Conservation (phyloP, 108 stramenopile genomes). For the Fragilariopsis cylindrus region DNA sequence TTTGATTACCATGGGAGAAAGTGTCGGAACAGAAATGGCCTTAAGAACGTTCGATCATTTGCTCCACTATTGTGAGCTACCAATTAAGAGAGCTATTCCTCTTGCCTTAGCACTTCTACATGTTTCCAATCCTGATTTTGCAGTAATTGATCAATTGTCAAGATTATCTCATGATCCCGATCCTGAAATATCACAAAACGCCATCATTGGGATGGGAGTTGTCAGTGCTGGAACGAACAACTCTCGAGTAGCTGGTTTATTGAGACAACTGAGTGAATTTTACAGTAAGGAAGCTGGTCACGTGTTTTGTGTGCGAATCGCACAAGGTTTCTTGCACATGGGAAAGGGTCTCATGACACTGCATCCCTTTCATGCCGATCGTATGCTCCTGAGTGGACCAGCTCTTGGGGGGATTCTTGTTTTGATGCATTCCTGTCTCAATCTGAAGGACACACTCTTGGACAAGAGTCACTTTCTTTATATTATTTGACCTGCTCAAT, state of each 20-base stretch:
- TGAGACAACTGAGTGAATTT: constrained; percentile 97
- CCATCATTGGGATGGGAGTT: constrained; percentile 94
- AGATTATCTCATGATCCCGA: constrained; percentile 98
- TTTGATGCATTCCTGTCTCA: constrained; percentile 88
- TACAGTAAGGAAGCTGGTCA: constrained; percentile 95
- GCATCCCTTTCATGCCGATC: constrained; percentile 96
- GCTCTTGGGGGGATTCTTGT: constrained; percentile 93
- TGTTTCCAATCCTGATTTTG: constrained; percentile 96
- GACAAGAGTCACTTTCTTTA: constrained; percentile 97
- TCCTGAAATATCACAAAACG: constrained; percentile 91
- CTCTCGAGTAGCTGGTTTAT: constrained; percentile 95
- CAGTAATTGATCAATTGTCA: constrained; percentile 96
- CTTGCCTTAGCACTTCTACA: constrained; percentile 92
- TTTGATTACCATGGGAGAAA: constrained; percentile 97
- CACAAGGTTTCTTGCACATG: constrained; percentile 98
- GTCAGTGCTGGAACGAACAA: constrained; percentile 99
- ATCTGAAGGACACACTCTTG: constrained; percentile 92
- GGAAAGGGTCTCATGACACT: constrained; percentile 98
- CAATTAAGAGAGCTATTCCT: constrained; percentile 97
- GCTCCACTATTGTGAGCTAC: constrained; percentile 98
- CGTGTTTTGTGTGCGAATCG: constrained; percentile 97
- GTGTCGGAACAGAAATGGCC: constrained; percentile 97
- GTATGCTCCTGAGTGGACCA: constrained; percentile 85
- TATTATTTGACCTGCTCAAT: constrained; percentile 96
- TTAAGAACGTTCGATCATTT: constrained; percentile 97